These are phyloP conservation scores for Barnettozyma botsteinii DNA, from an alignment of 805 yeast species.

Conservation along the genomic window DNA sequence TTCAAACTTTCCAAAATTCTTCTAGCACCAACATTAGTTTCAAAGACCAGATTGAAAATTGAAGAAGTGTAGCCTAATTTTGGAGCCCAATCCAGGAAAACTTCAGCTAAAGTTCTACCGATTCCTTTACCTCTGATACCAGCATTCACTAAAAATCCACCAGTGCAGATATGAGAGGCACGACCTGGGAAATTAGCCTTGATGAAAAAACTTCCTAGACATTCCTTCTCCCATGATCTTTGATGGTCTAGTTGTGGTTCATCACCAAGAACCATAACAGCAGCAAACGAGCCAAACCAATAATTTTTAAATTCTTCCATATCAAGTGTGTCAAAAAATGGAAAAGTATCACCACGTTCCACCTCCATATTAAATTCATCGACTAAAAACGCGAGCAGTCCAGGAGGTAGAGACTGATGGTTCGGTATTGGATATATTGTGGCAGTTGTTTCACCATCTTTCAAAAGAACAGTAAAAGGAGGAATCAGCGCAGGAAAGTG, in stretches of 20 bases:
- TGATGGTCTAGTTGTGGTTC: constrained; percentile 41
- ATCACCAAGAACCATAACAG: constrained; percentile 76
- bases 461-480: constrained; percentile 70
- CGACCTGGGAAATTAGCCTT: constrained; percentile 92
- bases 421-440: constrained; percentile 82
- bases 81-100: constrained; percentile 88
- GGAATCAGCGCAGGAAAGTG: constrained; percentile 30
- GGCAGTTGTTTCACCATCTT: constrained; percentile 89
- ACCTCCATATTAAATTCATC: constrained; percentile 94
- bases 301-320: constrained; percentile 71
- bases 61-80: constrained; percentile 80
- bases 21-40: constrained; percentile 79
- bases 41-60: constrained; percentile 81
- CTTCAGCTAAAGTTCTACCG: constrained; percentile 78
- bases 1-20: constrained; percentile 69
- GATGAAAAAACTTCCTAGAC: constrained; percentile 81
- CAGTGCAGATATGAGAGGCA: constrained; percentile 89
- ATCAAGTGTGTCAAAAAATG: constrained; percentile 75
- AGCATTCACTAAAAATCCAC: constrained; percentile 82
- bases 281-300: constrained; percentile 88
- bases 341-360: constrained; percentile 80
- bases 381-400: constrained; percentile 70
- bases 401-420: constrained; percentile 65
- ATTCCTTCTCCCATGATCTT: constrained; percentile 87
- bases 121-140: constrained; percentile 91